Conservation (phyloP, 2,329 filamentous ascomycete genomes). For the Fusarium cicatricum region DNA sequence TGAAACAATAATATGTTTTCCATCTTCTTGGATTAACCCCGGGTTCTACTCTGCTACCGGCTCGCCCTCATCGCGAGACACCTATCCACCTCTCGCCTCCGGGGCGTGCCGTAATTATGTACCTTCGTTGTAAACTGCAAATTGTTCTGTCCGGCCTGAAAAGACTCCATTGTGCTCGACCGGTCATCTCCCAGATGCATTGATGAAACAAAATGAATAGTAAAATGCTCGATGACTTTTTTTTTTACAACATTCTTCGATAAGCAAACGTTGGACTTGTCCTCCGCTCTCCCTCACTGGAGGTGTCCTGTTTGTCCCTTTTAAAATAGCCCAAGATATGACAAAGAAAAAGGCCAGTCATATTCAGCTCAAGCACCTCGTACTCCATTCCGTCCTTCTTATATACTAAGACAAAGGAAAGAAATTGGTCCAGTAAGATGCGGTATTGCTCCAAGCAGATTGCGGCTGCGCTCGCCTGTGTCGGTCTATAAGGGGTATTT, state of each 20-base stretch:
- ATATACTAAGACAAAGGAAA: conserved; percentile 46
- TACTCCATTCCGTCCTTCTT: conserved; percentile 40
- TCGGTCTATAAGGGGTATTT: conserved; percentile 52
- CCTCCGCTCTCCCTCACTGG: conserved; percentile 11
- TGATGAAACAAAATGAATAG: conserved; percentile 20
- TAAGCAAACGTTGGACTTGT: conserved; percentile 28
- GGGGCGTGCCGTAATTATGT: conserved; percentile 35
- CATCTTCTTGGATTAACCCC: conserved; percentile 30
- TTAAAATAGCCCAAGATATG: conserved; percentile 29
- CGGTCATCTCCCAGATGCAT: conserved; percentile 22
- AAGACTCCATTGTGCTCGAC: conserved; percentile 30
- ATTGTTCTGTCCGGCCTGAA: conserved; percentile 33
- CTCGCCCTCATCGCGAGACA: conserved; percentile 6
- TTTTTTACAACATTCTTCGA: conserved; percentile 35
- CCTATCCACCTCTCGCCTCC: conserved; percentile 14
- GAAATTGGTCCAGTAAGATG: conserved; percentile 41
- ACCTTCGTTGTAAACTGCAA: conserved; percentile 37
- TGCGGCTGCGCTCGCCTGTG: conserved; percentile 43
- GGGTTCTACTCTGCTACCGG: neutral
- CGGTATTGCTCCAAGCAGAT: conserved; percentile 43
- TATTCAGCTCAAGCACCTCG: conserved; percentile 37
- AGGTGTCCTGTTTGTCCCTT: conserved; percentile 33
- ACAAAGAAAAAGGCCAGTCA: conserved; percentile 34
- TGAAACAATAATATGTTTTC: conserved; percentile 20
- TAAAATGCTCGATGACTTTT: conserved; percentile 37